A percentile compares a stretch with the other conserved stretches of the same genome.
phyloP scores from a whole-genome alignment of 495 filamentous ascomycete genomes.

The Neurospora discreta region DNA sequence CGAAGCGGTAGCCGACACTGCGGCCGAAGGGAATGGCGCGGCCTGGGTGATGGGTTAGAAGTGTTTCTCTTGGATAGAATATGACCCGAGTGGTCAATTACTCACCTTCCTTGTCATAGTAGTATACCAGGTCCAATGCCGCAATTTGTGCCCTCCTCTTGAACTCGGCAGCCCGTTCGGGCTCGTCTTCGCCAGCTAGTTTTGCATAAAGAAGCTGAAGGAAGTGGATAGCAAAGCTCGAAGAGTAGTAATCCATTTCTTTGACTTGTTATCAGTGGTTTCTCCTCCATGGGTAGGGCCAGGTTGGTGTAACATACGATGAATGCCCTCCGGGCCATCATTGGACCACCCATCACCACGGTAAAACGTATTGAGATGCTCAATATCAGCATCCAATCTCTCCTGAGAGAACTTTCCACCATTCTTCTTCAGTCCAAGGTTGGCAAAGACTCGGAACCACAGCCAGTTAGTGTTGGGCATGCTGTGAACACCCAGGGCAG shows the following conservation, averaged over 20 bases:
- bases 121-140: constrained; percentile 61
- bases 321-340: constrained; percentile 64
- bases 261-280: background rate
- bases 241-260: constrained; percentile 77
- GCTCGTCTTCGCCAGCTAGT: constrained; percentile 56
- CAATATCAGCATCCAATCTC: constrained; percentile 59
- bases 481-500: constrained; percentile 10
- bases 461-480: constrained; percentile 56
- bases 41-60: constrained; percentile 16
- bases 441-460: constrained; percentile 77
- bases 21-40: constrained; percentile 64
- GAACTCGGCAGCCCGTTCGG: constrained; percentile 56
- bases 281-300: background rate
- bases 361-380: constrained; percentile 70
- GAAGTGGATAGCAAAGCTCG: constrained; percentile 70
- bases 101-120: constrained; percentile 54
- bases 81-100: background rate
- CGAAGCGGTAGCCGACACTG: constrained; percentile 67
- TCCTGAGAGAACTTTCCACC: constrained; percentile 54
- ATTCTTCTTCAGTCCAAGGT: constrained; percentile 62
- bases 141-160: constrained; percentile 51
- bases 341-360: constrained; percentile 71
- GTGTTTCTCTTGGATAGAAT: too few species aligned
- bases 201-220: constrained; percentile 68
- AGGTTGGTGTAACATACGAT: constrained; percentile 29